Evolutionary conservation across 495 filamentous ascomycete genomes (phyloP), one percentile per base, ranked within the genome.

Genomic region (Chaetomium tenue): DNA sequence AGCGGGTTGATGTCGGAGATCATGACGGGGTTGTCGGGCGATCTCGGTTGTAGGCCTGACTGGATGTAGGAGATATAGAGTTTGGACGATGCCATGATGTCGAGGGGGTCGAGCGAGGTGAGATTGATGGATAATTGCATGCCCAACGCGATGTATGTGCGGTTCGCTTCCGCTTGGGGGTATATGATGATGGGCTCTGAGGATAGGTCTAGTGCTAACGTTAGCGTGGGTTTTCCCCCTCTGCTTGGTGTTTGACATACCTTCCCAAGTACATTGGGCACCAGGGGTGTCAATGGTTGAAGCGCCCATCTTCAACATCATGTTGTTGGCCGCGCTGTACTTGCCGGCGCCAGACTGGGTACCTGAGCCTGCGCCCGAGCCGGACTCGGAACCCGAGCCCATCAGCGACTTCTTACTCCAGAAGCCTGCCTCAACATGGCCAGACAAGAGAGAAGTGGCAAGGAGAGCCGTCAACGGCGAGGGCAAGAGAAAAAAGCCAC

Each of bases 31-130:
- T 54, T 63, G 11, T 54, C 22, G 5, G 42, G 22, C 0, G 67
- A 50, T 7, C n/a, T 30, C 6, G 51, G 26, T 1, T 56, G 60
- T 11, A 71, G 25, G 8, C 37, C 57, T 0, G 69, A 53, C 22
- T 71, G 69, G 28, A 71, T 37, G 26, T 63, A 68, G 0, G 69
- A 57, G 12, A 71, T 18, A 22, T 63, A 68, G 44, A 63, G 22
- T 3, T 25, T 53, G 20, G 66, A 61, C 3, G 60, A 46, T 8
- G 63, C 9, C 8, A 68, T 5, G 46, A 63, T 28, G 5, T 47
- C 20, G 7, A 61, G 42, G 7, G 65, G 60, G 22, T 65, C 60
- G 30, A 65, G 57, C 0, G 65, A 60, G 23, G 65, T 60, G 25
- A 65, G 18, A 46, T 70, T 64, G 40, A 62, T 8, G 9, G 65